Evolutionary conservation across 2,329 filamentous ascomycete genomes (phyloP).

Genomic region (Trichoderma atrobrunneum): DNA sequence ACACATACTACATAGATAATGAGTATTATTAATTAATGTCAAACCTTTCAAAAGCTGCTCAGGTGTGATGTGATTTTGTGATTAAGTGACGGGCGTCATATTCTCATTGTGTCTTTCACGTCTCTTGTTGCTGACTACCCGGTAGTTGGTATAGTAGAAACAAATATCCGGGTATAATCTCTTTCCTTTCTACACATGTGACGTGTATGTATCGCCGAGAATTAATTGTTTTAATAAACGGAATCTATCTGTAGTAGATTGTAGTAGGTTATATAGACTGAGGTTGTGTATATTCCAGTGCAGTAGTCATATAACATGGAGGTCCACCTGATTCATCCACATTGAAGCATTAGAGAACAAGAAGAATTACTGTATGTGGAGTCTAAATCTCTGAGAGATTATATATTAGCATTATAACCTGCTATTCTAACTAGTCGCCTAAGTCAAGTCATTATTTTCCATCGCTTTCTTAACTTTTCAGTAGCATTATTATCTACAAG

Average conservation of each 20-base stretch:
- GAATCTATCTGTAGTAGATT: neutral
- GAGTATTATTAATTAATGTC: neutral
- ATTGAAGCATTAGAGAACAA: neutral
- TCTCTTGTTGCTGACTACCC: neutral
- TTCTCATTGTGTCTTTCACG: too few relatives aligned
- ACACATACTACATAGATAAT: conserved; percentile 14
- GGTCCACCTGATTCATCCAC: too few relatives aligned
- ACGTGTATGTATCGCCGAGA: neutral
- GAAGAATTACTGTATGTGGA: neutral
- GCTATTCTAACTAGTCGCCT: neutral
- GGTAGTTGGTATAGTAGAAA: neutral
- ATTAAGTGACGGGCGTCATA: neutral
- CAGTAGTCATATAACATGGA: too few relatives aligned
- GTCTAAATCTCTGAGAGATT: neutral
- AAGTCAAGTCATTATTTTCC: neutral
- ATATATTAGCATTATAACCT: neutral
- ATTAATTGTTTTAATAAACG: neutral
- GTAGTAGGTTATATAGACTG: accelerated
- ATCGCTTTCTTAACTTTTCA: neutral
- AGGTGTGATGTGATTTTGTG: too few relatives aligned
- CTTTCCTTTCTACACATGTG: neutral
- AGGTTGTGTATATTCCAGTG: neutral
- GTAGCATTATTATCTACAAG: neutral
- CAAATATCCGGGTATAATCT: neutral
- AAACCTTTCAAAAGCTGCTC: neutral